Evolutionary conservation across 2,329 filamentous ascomycete genomes (phyloP), one percentile per base, ranked within the genome.

Genomic region (Cladosporium sp.): DNA sequence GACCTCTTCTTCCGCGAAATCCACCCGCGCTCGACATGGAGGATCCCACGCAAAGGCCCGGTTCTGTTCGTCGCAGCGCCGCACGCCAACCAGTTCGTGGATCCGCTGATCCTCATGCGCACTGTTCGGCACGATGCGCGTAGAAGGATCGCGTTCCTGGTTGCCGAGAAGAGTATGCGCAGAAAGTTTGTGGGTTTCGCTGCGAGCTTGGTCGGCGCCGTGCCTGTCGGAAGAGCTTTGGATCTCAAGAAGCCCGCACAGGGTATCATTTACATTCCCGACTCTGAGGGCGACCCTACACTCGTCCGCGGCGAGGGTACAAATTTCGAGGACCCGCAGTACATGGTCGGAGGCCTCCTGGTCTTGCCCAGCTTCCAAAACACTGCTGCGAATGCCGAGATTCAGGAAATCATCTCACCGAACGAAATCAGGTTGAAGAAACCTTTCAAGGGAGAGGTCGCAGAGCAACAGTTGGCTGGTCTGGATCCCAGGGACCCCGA

Each of bases 1-100:
- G 93, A 98, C 70, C 83, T 96, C 59, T 98, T 98, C 80, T 98
- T 98, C 76, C 85, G 93, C 59, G 93, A 98, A 71, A 89, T 98
- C 13, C 91, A 97, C 67, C 93, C 93, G 11, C 82, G 93, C 57
- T 90, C 90, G 59, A 88, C 91, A 55, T 98, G 93, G 90, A 92
- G 91, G 69, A 87, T 98, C 38, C 93, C 93, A 38, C 83, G 86
- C 62, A 80, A 82, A 55, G 93, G 91, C 0, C 91, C 93, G 1
- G 82, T 98, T 55, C 88, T 98, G 53, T 93, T 98, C 63, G 93
- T 98, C 59, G 93, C 91, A 38, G 93, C 92, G 49, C 93, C 93
- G 58, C 93, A 98, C 76, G 92, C 92, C 53, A 98, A 98, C 68
- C 89, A 93, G 85, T 98, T 98, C 60, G 91, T 97, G 65, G 93